Percentiles rank a stretch among this genome's conserved stretches.
Evolutionary conservation across 495 filamentous ascomycete species (phyloP).

Genomic region (Aspergillus indologenus): DNA sequence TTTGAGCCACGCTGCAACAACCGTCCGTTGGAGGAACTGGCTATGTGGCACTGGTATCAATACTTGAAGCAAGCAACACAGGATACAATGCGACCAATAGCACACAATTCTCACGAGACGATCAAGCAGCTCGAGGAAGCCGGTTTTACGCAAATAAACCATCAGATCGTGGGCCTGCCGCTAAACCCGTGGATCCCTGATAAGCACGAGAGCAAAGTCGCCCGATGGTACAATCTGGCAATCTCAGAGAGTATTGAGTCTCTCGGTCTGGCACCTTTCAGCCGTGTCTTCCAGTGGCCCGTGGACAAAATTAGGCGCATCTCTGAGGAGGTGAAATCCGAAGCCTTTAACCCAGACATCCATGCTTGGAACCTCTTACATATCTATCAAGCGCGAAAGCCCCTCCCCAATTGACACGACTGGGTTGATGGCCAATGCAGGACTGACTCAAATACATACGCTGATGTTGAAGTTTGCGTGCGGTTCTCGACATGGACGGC

Average conservation of each 20-base stretch:
- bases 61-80: slow-evolving; percentile 69
- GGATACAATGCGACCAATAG: slow-evolving; percentile 60
- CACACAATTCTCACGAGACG: slow-evolving; percentile 59
- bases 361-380: slow-evolving; percentile 73
- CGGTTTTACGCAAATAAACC: slow-evolving; percentile 82
- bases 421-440: neutral
- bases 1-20: slow-evolving; percentile 76
- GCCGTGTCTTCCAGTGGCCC: slow-evolving; percentile 60
- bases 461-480: neutral
- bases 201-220: slow-evolving; percentile 64
- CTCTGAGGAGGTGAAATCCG: slow-evolving; percentile 58
- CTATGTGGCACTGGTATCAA: slow-evolving; percentile 63
- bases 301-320: slow-evolving; percentile 63
- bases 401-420: slow-evolving; percentile 17
- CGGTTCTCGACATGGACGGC: neutral
- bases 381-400: slow-evolving; percentile 48
- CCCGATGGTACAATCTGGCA: slow-evolving; percentile 82
- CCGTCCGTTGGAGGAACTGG: slow-evolving; percentile 51
- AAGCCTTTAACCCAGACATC: slow-evolving; percentile 66
- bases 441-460: neutral
- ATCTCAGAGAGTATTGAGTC: slow-evolving; percentile 70
- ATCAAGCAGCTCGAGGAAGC: slow-evolving; percentile 60
- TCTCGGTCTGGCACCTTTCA: slow-evolving; percentile 72
- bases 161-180: slow-evolving; percentile 68
- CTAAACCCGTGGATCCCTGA: slow-evolving; percentile 77